These are phyloP conservation scores for Rhodocollybia butyracea DNA, from an alignment of 768 basidiomycete genomes.

Conservation along the genomic window DNA sequence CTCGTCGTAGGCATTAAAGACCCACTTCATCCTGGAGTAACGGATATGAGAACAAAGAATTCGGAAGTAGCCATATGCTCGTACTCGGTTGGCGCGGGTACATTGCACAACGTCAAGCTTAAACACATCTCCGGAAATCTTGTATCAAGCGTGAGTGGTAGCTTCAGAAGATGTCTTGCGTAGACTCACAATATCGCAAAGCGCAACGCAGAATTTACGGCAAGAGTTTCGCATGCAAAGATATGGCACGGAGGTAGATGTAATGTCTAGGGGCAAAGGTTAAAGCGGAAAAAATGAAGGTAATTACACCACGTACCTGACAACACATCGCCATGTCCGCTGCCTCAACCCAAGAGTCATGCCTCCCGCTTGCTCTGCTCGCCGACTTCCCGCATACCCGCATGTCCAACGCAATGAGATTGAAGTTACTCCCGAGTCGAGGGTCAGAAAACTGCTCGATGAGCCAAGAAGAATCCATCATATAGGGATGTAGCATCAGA, in stretches of 20 bases:
- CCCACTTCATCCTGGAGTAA: slow-evolving; percentile 55
- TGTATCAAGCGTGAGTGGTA: neutral
- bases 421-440: slow-evolving; percentile 54
- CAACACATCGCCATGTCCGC: slow-evolving; percentile 70
- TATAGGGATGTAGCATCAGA: slow-evolving; percentile 64
- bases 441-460: slow-evolving; percentile 65
- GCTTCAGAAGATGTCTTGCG: neutral
- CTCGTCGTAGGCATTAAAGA: slow-evolving; percentile 62
- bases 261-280: slow-evolving; percentile 40
- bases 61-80: slow-evolving; percentile 17
- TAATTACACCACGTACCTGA: slow-evolving; percentile 37
- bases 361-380: slow-evolving; percentile 48
- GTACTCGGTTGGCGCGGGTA: slow-evolving; percentile 66
- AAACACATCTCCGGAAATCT: slow-evolving; percentile 74
- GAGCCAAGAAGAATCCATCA: slow-evolving; percentile 70
- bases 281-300: neutral
- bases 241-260: slow-evolving; percentile 68
- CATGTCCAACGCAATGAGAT: slow-evolving; percentile 74
- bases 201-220: slow-evolving; percentile 56
- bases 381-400: slow-evolving; percentile 59
- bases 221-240: slow-evolving; percentile 61
- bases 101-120: slow-evolving; percentile 66
- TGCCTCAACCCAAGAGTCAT: slow-evolving; percentile 77
- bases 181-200: slow-evolving; percentile 60
- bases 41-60: neutral